Evolutionary conservation across 129 eudicot genomes (phyloP).

Genomic region (sunflower (Helianthus annuus)): HanXRQr2.0-SUNRISE NC_035435.2:10806796-10807295

Average conservation of each 20-base stretch:
- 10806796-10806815: constrained; percentile 61
- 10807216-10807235: constrained; percentile 61
- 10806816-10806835: constrained; percentile 90
- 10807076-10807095: constrained; percentile 55
- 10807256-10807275: constrained; percentile 77
- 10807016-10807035: constrained; percentile 68
- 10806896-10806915: constrained; percentile 19
- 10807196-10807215: constrained; percentile 65
- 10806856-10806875: constrained; percentile 44
- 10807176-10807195: constrained; percentile 53
- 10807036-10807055: constrained; percentile 74
- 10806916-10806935: constrained; percentile 44
- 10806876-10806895: constrained; percentile 72
- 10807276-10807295: constrained; percentile 54
- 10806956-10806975: constrained; percentile 65
- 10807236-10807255: constrained; percentile 85
- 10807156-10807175: constrained; percentile 72
- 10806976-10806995: constrained; percentile 40
- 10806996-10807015: constrained; percentile 57
- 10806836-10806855: constrained; percentile 77
- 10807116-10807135: constrained; percentile 61
- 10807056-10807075: constrained; percentile 78
- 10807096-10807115: constrained; percentile 73
- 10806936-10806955: constrained; percentile 66
- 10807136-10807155: constrained; percentile 57